Percentiles rank a stretch among this genome's conserved stretches.
These are phyloP conservation scores for Pulveroboletus sp. DNA, from an alignment of 768 basidiomycete genomes.

Conservation along the genomic window DNA sequence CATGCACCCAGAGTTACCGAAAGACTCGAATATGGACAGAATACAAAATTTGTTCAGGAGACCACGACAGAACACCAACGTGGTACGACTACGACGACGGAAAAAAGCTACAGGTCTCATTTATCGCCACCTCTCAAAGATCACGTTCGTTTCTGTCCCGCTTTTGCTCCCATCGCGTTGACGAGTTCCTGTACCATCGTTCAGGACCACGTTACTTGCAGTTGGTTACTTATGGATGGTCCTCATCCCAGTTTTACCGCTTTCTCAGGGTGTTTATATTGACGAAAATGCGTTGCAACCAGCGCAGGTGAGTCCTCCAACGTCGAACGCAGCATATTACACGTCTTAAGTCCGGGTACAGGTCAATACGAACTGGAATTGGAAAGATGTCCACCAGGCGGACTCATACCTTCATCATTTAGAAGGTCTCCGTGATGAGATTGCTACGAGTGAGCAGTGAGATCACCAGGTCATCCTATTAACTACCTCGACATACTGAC, in stretches of 20 bases:
- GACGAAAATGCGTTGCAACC: constrained; percentile 97
- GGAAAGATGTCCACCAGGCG: constrained; percentile 85
- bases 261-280: constrained; percentile 72
- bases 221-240: constrained; percentile 81
- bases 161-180: neutral
- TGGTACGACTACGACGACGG: constrained; percentile 44
- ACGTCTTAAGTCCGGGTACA: constrained; percentile 29
- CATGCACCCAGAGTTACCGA: neutral
- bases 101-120: constrained; percentile 34
- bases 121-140: constrained; percentile 28
- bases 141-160: constrained; percentile 23
- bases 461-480: constrained; percentile 23
- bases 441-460: constrained; percentile 70
- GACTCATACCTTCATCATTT: constrained; percentile 75
- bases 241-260: constrained; percentile 59
- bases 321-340: neutral
- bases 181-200: neutral
- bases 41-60: constrained; percentile 15
- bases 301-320: constrained; percentile 56
- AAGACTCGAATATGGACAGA: constrained; percentile 21
- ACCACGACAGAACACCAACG: constrained; percentile 28
- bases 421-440: constrained; percentile 55
- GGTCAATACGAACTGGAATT: constrained; percentile 91
- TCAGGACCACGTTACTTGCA: constrained; percentile 53
- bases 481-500: neutral